Base-by-base conservation (phyloP, 768 basidiomycete species). In the Boletus huronensis region DNA sequence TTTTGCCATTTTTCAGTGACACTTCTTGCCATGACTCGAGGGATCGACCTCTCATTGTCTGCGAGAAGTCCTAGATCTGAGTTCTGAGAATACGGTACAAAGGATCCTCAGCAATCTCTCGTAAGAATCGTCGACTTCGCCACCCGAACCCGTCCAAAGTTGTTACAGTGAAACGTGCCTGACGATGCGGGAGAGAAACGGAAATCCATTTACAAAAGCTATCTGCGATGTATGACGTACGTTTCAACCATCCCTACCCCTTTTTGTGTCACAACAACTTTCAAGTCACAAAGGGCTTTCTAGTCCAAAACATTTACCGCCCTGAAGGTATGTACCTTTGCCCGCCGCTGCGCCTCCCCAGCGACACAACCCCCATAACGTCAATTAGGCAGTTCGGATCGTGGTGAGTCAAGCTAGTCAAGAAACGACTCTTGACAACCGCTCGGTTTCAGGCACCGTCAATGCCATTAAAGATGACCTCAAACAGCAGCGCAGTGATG, bases 11-110 rank as follows among this genome's bases (percentile, higher is more conserved):
- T 35, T 34, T 10, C 65, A 96, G 95, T 98, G 45, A 90, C 95
- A 79, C 77, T 96, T 34, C 93, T 96, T 70, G 86, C 93, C 2
- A 88, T 95, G n/a, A n/a, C n/a, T n/a, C n/a, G n/a, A n/a, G n/a
- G n/a, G n/a, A n/a, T n/a, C 93, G 97, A 60, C 28, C 93, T 93
- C 2, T 87, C 35, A 6, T n/a, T n/a, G 35, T 36, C 35, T n/a
- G 35, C 93, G n/a, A 96, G 95, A 76, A 96, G 93, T 84, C 31
- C 31, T 13, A 32, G 31, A 4, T 31, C 29, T 3, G 29, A 11
- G 11, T 31, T 80, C 84, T 21, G 93, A 93, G 62, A 88, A 90
- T 74, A 79, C 80, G 4, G 23, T 25, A 25, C 23, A 25, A 70
- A 84, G 67, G 66, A 85, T 7, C 72, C 92, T 44, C 74, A n/a